Conservation (phyloP, 2,329 filamentous ascomycete species). For the Ilyonectria robusta region DNA sequence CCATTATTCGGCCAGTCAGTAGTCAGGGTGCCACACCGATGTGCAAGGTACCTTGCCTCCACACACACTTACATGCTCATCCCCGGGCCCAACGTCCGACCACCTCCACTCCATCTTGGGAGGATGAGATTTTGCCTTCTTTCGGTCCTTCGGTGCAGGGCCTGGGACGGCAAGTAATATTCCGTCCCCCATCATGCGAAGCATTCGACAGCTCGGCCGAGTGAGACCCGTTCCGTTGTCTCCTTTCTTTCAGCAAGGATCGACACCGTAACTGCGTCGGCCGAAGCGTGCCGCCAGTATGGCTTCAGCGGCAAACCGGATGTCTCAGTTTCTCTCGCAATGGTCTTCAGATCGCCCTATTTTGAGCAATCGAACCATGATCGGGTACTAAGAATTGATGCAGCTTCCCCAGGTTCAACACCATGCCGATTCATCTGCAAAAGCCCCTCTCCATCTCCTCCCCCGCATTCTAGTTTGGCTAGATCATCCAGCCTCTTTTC, state of each 20-base stretch:
- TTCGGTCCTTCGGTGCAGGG: constrained; percentile 17
- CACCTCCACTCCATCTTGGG: constrained; percentile 9
- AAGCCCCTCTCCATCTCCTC: constrained; percentile 9
- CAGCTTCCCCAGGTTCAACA: constrained; percentile 11
- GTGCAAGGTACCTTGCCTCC: constrained; percentile 29
- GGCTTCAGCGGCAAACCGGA: not conserved
- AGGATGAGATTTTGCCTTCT: constrained; percentile 8
- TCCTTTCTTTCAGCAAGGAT: not conserved
- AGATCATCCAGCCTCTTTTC: constrained; percentile 5
- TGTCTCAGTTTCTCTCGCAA: not conserved
- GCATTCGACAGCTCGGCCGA: constrained; percentile 5
- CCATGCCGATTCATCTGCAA: constrained; percentile 6
- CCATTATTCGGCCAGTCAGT: constrained; percentile 9
- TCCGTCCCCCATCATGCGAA: constrained; percentile 10
- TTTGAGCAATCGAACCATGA: not conserved
- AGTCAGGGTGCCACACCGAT: constrained; percentile 8
- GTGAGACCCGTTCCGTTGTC: constrained; percentile 7
- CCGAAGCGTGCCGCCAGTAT: not conserved
- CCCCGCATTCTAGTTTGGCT: constrained; percentile 26
- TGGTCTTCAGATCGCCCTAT: not conserved
- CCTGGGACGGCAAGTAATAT: not conserved
- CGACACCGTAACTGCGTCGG: not conserved
- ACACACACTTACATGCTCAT: constrained; percentile 5
- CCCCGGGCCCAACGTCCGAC: constrained; percentile 6
- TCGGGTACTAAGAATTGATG: not conserved